phyloP scores from a whole-genome alignment of 2,329 filamentous ascomycete species.

The Raffaelea albimanens region DNA sequence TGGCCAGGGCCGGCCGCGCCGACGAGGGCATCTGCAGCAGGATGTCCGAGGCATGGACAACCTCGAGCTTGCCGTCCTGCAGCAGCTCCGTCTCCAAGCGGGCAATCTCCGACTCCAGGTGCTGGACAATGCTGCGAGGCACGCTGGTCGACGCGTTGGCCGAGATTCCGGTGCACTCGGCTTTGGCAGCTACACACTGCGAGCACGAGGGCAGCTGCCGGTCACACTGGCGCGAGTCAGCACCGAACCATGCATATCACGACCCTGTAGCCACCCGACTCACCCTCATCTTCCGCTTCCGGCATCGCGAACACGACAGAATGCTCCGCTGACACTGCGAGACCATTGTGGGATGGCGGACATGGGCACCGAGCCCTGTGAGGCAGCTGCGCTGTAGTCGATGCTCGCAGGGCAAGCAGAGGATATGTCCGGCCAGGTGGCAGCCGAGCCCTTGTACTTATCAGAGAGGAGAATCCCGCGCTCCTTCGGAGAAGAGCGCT shows the following conservation, averaged over 20 bases:
- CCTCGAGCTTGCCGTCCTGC: conserved; percentile 15
- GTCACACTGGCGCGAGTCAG: conserved; percentile 7
- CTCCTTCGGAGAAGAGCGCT: not conserved
- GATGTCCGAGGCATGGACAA: conserved; percentile 10
- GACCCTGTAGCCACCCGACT: not conserved
- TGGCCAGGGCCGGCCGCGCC: conserved; percentile 2
- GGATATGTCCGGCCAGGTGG: not conserved
- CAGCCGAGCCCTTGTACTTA: not conserved
- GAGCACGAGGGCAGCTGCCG: conserved; percentile 17
- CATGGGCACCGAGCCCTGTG: not conserved
- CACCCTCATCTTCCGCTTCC: conserved; percentile 11
- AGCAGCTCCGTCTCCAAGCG: conserved; percentile 21
- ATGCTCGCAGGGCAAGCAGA: not conserved
- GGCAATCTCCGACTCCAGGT: conserved; percentile 23
- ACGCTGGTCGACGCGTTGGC: conserved; percentile 15
- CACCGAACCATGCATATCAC: too few species aligned
- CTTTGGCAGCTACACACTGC: conserved; percentile 16
- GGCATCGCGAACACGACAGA: conserved; percentile 12
- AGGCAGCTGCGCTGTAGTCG: too few species aligned
- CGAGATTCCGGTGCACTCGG: conserved; percentile 20
- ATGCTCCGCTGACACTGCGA: conserved; percentile 11
- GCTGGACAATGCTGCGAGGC: conserved; percentile 23
- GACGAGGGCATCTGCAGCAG: conserved; percentile 9
- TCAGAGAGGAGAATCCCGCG: not conserved
- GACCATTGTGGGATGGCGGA: conserved; percentile 1